These are phyloP conservation scores for Fusarium haematococcum DNA, from an alignment of 2,329 filamentous ascomycete species.

Conservation along the genomic window DNA sequence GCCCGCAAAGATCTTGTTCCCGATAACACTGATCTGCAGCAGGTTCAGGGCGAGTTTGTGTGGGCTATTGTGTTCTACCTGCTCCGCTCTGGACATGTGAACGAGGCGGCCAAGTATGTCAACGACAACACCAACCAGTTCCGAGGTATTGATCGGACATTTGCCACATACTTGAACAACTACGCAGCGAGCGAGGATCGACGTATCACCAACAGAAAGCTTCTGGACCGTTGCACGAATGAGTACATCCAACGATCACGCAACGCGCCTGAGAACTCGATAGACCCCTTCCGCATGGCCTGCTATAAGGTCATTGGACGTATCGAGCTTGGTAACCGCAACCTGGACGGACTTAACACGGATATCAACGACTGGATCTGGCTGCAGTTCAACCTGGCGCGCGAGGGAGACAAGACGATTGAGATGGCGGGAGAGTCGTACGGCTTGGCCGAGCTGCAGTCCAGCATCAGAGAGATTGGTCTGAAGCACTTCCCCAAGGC, in stretches of 20 bases:
- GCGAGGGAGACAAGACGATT: slow-evolving; percentile 72
- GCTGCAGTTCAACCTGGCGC: slow-evolving; percentile 77
- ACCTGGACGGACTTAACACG: slow-evolving; percentile 71
- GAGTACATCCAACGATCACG: slow-evolving; percentile 89
- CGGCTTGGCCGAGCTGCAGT: slow-evolving; percentile 76
- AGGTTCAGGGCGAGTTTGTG: slow-evolving; percentile 83
- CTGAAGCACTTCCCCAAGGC: slow-evolving; percentile 90
- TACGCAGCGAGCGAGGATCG: slow-evolving; percentile 84
- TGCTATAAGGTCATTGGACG: slow-evolving; percentile 98
- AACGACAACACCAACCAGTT: slow-evolving; percentile 83
- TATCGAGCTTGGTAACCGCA: slow-evolving; percentile 74
- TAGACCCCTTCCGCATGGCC: slow-evolving; percentile 95
- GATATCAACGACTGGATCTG: slow-evolving; percentile 79
- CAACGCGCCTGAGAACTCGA: slow-evolving; percentile 85
- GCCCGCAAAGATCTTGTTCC: slow-evolving; percentile 85
- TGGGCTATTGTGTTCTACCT: slow-evolving; percentile 97
- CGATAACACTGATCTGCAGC: slow-evolving; percentile 84
- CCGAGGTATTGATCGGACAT: slow-evolving; percentile 89
- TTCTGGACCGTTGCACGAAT: slow-evolving; percentile 88
- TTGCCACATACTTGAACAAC: slow-evolving; percentile 86
- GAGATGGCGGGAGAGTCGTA: slow-evolving; percentile 76
- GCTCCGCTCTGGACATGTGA: slow-evolving; percentile 83
- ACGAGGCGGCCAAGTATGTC: slow-evolving; percentile 89
- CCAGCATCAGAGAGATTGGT: slow-evolving; percentile 88
- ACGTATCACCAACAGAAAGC: slow-evolving; percentile 76